Conservation (phyloP, 805 yeast species). For the Cyberlindnera lachancei region DNA sequence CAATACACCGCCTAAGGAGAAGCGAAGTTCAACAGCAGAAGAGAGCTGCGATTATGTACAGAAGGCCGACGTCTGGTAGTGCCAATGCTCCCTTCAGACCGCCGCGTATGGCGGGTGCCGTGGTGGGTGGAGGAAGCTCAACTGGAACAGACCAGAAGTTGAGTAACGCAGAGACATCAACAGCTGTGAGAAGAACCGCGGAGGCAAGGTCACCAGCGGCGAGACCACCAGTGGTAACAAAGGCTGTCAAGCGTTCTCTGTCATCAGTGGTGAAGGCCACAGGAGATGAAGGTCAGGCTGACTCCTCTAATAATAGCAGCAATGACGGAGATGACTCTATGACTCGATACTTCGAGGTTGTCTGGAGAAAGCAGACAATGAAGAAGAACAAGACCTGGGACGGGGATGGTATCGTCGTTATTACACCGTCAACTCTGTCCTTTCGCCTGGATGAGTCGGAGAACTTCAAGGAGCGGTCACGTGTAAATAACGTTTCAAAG, state of each 20-base stretch:
- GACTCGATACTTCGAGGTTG: slow-evolving; percentile 17
- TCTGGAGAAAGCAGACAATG: slow-evolving; percentile 52
- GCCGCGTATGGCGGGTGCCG: slow-evolving; percentile 9
- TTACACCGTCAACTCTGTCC: slow-evolving; percentile 21
- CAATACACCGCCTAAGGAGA: too few relatives aligned
- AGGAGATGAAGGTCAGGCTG: slow-evolving; percentile 1
- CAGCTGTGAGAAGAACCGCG: background rate
- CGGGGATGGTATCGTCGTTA: slow-evolving; percentile 67
- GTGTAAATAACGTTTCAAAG: slow-evolving; percentile 11
- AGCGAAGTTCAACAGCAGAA: too few relatives aligned
- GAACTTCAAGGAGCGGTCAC: slow-evolving; percentile 22
- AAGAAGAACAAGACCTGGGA: slow-evolving; percentile 93
- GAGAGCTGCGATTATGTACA: slow-evolving; percentile 5
- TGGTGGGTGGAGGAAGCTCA: background rate
- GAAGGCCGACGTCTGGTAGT: slow-evolving; percentile 2
- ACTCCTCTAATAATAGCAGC: too few relatives aligned
- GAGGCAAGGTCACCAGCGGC: too few relatives aligned
- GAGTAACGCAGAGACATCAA: background rate
- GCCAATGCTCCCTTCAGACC: slow-evolving; percentile 12
- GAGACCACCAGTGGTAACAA: too few relatives aligned
- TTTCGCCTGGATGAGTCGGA: slow-evolving; percentile 28
- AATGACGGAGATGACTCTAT: background rate
- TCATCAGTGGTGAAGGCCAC: slow-evolving; percentile 1
- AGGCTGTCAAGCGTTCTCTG: background rate
- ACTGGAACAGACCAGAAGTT: background rate